These are phyloP conservation scores for Didymella pomorum DNA, from an alignment of 2,329 filamentous ascomycete species.

Conservation along the genomic window DNA sequence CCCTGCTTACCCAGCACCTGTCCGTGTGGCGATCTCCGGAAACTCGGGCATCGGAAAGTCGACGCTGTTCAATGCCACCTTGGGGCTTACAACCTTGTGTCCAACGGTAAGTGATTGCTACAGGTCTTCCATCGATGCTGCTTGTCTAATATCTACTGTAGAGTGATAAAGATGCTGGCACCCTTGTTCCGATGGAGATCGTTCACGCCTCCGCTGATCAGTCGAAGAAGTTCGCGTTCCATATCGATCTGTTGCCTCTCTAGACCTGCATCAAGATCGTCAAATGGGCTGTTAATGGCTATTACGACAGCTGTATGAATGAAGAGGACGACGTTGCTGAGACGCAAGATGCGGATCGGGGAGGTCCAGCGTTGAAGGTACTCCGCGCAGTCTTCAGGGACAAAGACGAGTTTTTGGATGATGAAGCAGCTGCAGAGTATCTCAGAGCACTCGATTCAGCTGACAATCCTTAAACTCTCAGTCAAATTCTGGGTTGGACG, in stretches of 20 bases:
- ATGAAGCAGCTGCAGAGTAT: not conserved
- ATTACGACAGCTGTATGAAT: not conserved
- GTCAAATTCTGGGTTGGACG: not conserved
- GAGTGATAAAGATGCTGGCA: not conserved
- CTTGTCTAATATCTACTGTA: not conserved
- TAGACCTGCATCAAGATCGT: not conserved
- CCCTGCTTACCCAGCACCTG: not conserved
- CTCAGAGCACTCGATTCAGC: not conserved
- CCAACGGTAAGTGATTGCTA: not conserved
- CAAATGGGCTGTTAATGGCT: not conserved
- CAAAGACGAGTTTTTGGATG: not conserved
- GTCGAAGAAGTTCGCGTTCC: not conserved
- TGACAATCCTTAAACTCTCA: not conserved
- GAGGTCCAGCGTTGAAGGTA: not conserved
- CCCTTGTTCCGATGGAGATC: not conserved
- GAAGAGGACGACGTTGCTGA: not conserved
- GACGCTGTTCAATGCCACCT: not conserved
- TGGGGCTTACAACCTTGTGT: not conserved
- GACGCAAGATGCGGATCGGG: not conserved
- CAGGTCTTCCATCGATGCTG: too few relatives aligned
- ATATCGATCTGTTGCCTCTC: not conserved
- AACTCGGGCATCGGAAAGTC: conserved; percentile 4
- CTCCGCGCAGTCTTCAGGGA: not conserved
- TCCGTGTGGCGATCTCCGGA: not conserved
- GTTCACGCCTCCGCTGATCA: not conserved